phyloP scores from a whole-genome alignment of 2,329 filamentous ascomycete genomes.

The Pseudocercospora cruenta region DNA sequence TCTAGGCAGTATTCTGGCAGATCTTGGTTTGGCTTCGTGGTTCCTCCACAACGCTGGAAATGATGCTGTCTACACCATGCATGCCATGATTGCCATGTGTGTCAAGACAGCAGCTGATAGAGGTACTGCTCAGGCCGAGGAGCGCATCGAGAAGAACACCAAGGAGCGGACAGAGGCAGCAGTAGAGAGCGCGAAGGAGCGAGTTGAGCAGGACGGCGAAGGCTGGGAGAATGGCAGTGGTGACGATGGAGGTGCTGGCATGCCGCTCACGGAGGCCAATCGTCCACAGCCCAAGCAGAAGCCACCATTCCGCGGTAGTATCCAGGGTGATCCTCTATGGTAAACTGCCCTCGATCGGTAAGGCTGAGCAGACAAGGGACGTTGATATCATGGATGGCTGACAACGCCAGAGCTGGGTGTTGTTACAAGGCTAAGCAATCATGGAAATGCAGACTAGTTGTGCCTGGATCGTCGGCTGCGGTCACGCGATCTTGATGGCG shows the following conservation, averaged over 20 bases:
- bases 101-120: conserved; percentile 46
- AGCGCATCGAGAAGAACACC: conserved; percentile 33
- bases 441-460: not conserved
- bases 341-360: conserved; percentile 18
- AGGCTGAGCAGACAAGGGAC: too few species aligned
- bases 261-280: conserved; percentile 20
- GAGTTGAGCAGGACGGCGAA: conserved; percentile 44
- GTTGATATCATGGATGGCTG: too few species aligned
- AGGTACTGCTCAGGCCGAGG: conserved; percentile 35
- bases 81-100: conserved; percentile 67
- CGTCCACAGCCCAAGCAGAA: conserved; percentile 15
- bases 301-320: conserved; percentile 1
- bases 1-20: conserved; percentile 64
- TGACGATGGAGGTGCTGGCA: conserved; percentile 40
- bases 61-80: conserved; percentile 43
- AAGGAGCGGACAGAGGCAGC: conserved; percentile 34
- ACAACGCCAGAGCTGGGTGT: not conserved
- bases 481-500: not conserved
- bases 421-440: not conserved
- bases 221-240: conserved; percentile 44
- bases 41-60: conserved; percentile 44
- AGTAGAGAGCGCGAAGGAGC: conserved; percentile 39
- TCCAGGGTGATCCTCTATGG: conserved; percentile 13
- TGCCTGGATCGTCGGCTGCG: not conserved
- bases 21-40: conserved; percentile 66